Evolutionary conservation across 1,284 basidiomycete species (phyloP).

Genomic region (Ceratobasidium papillatum): DNA sequence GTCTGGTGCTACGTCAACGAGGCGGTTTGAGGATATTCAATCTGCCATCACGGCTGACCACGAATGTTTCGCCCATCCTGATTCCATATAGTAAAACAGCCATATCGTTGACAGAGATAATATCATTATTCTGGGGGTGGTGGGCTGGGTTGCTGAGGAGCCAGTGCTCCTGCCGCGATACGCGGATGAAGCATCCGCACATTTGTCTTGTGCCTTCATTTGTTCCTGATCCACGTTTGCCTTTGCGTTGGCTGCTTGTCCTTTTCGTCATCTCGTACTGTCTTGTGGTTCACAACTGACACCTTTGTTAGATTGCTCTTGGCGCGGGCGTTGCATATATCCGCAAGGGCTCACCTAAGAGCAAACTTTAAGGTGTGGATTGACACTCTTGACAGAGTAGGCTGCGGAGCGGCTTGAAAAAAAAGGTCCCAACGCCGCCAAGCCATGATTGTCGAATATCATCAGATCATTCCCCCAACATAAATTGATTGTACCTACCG

Average conservation of each 20-base stretch:
- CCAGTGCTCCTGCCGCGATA: background rate
- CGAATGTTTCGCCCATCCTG: too few relatives aligned
- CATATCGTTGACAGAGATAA: background rate
- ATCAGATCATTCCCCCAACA: background rate
- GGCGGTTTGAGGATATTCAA: background rate
- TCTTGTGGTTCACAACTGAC: background rate
- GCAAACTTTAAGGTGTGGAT: conserved; percentile 60
- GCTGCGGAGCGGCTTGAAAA: background rate
- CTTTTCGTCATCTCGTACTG: too few relatives aligned
- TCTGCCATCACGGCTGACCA: too few relatives aligned
- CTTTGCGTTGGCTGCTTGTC: too few relatives aligned
- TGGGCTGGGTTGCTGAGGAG: background rate
- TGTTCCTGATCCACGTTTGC: background rate
- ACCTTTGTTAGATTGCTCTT: conserved; percentile 56
- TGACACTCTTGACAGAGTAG: background rate
- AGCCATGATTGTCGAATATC: background rate
- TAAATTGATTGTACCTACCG: background rate
- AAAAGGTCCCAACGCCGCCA: background rate
- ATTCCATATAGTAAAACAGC: background rate
- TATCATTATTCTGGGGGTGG: background rate
- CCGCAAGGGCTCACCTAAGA: conserved; percentile 58
- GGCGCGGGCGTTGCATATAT: conserved; percentile 69
- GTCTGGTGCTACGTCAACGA: background rate
- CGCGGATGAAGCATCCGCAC: background rate
- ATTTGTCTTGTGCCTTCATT: conserved; percentile 20